These are phyloP conservation scores for Tricladium varicosporioides DNA, from an alignment of 2,329 filamentous ascomycete species.

Conservation along the genomic window DNA sequence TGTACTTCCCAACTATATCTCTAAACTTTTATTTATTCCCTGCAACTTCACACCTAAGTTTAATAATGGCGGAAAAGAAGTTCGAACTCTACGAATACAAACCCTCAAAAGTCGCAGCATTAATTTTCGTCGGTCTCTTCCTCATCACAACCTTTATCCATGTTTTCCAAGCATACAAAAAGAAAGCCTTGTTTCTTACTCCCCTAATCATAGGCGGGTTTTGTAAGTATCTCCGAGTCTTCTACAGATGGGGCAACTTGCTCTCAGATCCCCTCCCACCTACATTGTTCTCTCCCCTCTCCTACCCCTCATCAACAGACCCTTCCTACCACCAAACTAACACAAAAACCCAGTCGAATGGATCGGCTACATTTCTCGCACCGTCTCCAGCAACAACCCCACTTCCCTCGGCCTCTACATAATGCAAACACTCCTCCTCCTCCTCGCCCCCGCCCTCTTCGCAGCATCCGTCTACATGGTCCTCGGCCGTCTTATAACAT, in stretches of 20 bases:
- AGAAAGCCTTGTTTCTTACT: slow-evolving; percentile 40
- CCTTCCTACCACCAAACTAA: slow-evolving; percentile 19
- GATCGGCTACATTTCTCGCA: slow-evolving; percentile 38
- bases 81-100: slow-evolving; percentile 36
- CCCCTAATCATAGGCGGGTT: slow-evolving; percentile 31
- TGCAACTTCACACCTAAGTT: neutral
- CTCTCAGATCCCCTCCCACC: too few species aligned
- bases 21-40: neutral
- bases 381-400: slow-evolving; percentile 21
- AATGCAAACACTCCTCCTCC: slow-evolving; percentile 37
- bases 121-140: slow-evolving; percentile 39
- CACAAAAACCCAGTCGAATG: slow-evolving; percentile 36
- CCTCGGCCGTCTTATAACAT: slow-evolving; percentile 39
- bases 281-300: too few species aligned
- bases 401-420: slow-evolving; percentile 35
- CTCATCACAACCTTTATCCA: slow-evolving; percentile 29
- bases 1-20: neutral
- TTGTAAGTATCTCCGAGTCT: slow-evolving; percentile 22
- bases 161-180: slow-evolving; percentile 30
- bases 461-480: slow-evolving; percentile 42
- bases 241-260: too few species aligned
- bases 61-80: neutral
- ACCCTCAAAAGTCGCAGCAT: slow-evolving; percentile 44
- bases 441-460: slow-evolving; percentile 41
- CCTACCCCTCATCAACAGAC: too few species aligned